A percentile compares a stretch with the other conserved stretches of the same genome.
Conservation (phyloP, 2,329 filamentous ascomycete species). For the Claviceps purpurea region DNA sequence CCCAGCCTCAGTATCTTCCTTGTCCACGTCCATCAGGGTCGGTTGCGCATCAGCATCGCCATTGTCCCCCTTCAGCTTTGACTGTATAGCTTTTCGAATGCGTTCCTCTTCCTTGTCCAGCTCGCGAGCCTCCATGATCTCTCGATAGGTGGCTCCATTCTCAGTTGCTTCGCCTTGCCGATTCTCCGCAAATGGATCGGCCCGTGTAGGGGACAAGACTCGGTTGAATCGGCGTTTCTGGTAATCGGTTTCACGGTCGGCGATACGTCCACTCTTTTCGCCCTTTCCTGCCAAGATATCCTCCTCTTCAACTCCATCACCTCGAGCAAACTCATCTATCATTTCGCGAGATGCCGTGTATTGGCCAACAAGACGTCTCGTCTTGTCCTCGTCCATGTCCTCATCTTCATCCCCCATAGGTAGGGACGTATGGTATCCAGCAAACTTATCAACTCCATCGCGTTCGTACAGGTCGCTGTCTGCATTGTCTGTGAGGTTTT, state of each 20-base stretch:
- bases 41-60: conserved; percentile 54
- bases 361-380: conserved; percentile 75
- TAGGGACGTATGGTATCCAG: conserved; percentile 84
- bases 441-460: conserved; percentile 65
- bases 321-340: conserved; percentile 86
- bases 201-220: conserved; percentile 70
- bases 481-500: conserved; percentile 77
- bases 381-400: conserved; percentile 62
- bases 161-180: conserved; percentile 51
- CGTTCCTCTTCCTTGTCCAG: conserved; percentile 88
- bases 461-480: conserved; percentile 80
- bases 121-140: conserved; percentile 82
- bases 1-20: conserved; percentile 60
- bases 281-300: conserved; percentile 70
- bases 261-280: conserved; percentile 82
- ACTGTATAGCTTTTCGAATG: conserved; percentile 65
- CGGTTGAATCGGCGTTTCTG: conserved; percentile 92
- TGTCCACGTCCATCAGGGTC: conserved; percentile 60
- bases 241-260: conserved; percentile 91
- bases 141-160: conserved; percentile 72
- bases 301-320: conserved; percentile 77
- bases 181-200: conserved; percentile 73
- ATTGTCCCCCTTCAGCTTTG: conserved; percentile 50
- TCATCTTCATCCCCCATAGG: conserved; percentile 67
- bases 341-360: conserved; percentile 88